Evolutionary conservation across 2,329 filamentous ascomycete genomes (phyloP).

Genomic region (Lasiodiplodia citricola): DNA sequence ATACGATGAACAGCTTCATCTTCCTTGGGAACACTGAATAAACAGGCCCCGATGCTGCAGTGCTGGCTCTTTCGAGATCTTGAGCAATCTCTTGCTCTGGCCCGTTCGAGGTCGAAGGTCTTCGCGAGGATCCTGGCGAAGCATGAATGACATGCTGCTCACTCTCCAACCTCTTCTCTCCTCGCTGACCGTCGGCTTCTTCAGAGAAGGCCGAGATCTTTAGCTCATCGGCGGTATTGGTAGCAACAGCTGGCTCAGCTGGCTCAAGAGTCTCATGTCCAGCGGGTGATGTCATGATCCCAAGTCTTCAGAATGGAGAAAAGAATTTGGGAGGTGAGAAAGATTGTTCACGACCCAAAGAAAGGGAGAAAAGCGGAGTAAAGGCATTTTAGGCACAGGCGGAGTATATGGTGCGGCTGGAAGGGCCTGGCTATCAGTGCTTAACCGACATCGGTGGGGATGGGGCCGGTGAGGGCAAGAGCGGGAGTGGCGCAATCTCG

Average conservation of each 20-base stretch:
- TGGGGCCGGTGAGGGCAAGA: neutral
- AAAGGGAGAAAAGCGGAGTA: neutral
- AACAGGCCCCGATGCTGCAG: constrained; percentile 29
- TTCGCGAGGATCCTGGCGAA: constrained; percentile 10
- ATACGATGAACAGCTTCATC: constrained; percentile 54
- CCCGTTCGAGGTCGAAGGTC: constrained; percentile 19
- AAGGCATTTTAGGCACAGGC: neutral
- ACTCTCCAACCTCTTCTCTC: neutral
- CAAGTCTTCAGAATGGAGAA: neutral
- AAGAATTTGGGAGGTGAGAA: neutral
- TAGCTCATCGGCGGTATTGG: neutral
- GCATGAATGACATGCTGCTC: neutral
- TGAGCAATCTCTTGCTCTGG: constrained; percentile 9
- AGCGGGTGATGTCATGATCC: constrained; percentile 10
- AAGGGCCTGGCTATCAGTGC: neutral
- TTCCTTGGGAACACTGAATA: constrained; percentile 30
- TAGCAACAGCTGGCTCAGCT: neutral
- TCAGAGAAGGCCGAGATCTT: neutral
- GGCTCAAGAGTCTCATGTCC: neutral
- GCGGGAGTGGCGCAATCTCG: constrained; percentile 8
- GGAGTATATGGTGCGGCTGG: constrained; percentile 4
- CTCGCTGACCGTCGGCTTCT: neutral
- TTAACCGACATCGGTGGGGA: constrained; percentile 18
- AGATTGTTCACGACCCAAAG: neutral
- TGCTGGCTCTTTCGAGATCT: constrained; percentile 31